These are phyloP conservation scores for Salvia sclarea DNA, from an alignment of 305 asterid genomes.

Conservation along the genomic window DNA sequence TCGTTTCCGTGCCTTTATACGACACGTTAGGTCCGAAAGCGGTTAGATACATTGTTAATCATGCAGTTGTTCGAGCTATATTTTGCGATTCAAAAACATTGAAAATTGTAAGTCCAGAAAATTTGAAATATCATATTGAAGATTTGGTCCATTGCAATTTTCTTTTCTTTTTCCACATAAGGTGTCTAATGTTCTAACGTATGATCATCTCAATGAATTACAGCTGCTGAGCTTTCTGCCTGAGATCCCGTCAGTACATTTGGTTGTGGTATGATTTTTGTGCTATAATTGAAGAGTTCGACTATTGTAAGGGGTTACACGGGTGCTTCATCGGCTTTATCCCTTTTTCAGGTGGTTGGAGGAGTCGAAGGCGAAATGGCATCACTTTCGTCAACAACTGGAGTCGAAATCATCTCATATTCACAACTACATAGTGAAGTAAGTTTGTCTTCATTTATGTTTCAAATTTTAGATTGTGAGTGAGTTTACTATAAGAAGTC, in stretches of 20 bases:
- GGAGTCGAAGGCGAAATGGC: constrained; percentile 47
- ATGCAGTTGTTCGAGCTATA: constrained; percentile 56
- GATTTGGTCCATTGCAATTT: too few relatives aligned
- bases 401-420: constrained; percentile 47
- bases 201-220: constrained; percentile 25
- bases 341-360: constrained; percentile 55
- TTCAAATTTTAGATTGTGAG: too few relatives aligned
- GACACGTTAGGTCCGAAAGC: constrained; percentile 79
- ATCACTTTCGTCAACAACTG: constrained; percentile 41
- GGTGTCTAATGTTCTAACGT: too few relatives aligned
- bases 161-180: too few relatives aligned
- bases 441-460: constrained; percentile 20
- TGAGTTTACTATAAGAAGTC: too few relatives aligned
- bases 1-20: constrained; percentile 63
- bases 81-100: constrained; percentile 59
- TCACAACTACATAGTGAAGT: constrained; percentile 52
- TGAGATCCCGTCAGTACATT: constrained; percentile 54
- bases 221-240: constrained; percentile 59
- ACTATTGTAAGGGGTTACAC: not conserved
- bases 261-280: constrained; percentile 52
- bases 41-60: constrained; percentile 65
- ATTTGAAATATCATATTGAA: too few relatives aligned
- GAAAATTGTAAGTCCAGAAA: constrained; percentile 44
- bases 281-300: not conserved
- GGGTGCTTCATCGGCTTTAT: constrained; percentile 13